A percentile compares a stretch with the other conserved stretches of the same genome.
These are phyloP conservation scores for Ascoidea rubescens DNA, from an alignment of 805 yeast species.

Conservation along the genomic window DNA sequence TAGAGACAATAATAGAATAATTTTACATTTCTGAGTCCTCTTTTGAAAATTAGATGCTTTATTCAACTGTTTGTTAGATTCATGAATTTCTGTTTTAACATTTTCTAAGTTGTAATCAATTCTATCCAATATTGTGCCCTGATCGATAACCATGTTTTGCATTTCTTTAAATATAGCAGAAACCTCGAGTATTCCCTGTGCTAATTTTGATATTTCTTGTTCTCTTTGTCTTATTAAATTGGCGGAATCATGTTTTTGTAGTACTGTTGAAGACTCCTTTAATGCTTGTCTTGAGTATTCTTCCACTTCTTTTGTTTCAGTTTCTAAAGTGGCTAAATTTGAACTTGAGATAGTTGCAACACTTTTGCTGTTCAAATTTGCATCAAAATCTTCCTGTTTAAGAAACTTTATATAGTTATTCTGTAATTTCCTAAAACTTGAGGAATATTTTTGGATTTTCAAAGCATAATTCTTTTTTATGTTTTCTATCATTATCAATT, in stretches of 20 bases:
- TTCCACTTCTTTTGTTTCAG: constrained; percentile 27
- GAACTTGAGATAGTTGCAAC: too few relatives aligned
- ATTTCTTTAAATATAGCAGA: constrained; percentile 87
- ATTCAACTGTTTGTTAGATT: constrained; percentile 64
- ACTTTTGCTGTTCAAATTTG: constrained; percentile 6
- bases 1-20: constrained; percentile 60
- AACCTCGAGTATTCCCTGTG: constrained; percentile 88
- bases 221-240: constrained; percentile 47
- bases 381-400: constrained; percentile 62
- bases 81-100: constrained; percentile 62
- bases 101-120: constrained; percentile 84
- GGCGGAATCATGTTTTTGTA: constrained; percentile 14
- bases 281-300: constrained; percentile 39
- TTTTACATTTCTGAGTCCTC: constrained; percentile 80
- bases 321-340: constrained; percentile 12
- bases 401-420: constrained; percentile 77
- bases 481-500: constrained; percentile 58
- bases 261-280: constrained; percentile 28
- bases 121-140: constrained; percentile 86
- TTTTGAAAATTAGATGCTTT: constrained; percentile 75
- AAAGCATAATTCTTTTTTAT: constrained; percentile 76
- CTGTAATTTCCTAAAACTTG: constrained; percentile 75
- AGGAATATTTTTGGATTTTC: constrained; percentile 65
- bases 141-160: constrained; percentile 86
- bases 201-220: constrained; percentile 77